Evolutionary conservation across 345 rosid species (phyloP), one percentile per base, ranked within the genome.

Genomic region (Lepidium aucheri): DNA sequence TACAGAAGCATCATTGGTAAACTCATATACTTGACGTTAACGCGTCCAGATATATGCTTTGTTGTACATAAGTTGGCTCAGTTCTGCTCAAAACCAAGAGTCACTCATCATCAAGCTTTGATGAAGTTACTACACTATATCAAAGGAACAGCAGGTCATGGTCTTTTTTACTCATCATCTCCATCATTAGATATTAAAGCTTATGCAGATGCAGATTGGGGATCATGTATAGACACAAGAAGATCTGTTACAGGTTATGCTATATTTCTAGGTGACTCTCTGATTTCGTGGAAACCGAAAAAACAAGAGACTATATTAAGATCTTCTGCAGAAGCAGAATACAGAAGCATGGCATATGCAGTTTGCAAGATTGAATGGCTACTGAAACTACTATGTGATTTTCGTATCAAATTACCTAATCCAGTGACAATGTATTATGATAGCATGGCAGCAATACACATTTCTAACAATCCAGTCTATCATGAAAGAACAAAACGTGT

Each of bases 391-490:
- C 1, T 39, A 6, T 1, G 0, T 0, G 43, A 39, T 39, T 4
- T 11, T 0, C 6, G 13, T 4, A 39, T 13, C 2, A 0, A 3
- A 5, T 0, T 11, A 6, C 7, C 14, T 1, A 0, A 1, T 6
- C 47, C 18, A 0, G 15, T 7, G 0, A 2, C 10, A 0, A 4
- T 43, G 0, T 15, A 43, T 2, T 15, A 9, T 43, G 47, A 43
- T 4, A n/a, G n/a, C n/a, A 6, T 43, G 22, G 11, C 22, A 0
- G 11, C 22, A 2, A 17, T 44, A 0, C 50, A 44, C 11, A 15
- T 44, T 17, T 10, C 22, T 1, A 44, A 3, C 0, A 44, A 44
- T 4, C 18, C 12, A 0, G 24, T 44, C 0, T 44, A 15, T 1
- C 50, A 44, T 3, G 5, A 16, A 0, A 14, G 18, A 1, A 44